Base-by-base conservation (phyloP, 176 grass and related monocot genomes). In the Neostapfia colusana region DNA sequence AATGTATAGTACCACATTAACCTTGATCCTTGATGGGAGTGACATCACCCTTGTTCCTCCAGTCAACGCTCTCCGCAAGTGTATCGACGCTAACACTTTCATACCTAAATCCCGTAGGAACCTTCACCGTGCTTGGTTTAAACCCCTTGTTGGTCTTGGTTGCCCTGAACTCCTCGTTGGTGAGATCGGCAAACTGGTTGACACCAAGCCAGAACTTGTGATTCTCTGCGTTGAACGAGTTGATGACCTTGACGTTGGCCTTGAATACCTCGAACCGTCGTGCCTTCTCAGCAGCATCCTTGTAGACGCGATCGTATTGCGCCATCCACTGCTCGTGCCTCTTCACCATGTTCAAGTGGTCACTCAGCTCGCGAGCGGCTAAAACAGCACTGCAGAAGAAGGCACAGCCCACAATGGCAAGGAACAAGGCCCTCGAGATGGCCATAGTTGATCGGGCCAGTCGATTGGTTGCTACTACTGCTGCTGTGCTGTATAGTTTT, bases 81-180 rank as follows among this genome's bases (percentile, higher is more conserved):
- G 38, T 38, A n/a, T 63, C 3, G 1, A 79, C 2, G 25, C 25
- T 69, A 15, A 58, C 24, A 56, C 69, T 79, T 11, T 20, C 65
- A 0, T 69, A 79, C 38, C 11, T 79, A 8, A 79, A 79, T 41
- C 50, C 38, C 0, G 64, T 27, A 14, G 23, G 37, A 1, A 40
- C 11, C 23, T 66, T 67, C 46, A 56, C 5, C 2, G 10, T 0
- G 41, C 73, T 42, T 4, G 37, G 65, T 16, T 60, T 79, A 25
- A 69, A 70, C 17, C 77, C 77, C 57, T 63, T 76, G 41, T 76
- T 63, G 5, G 51, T 79, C 39, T 79, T 69, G 17, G 25, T n/a
- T 0, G 51, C 17, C 11, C 17, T 69, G 39, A 69, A 79, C 53
- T 79, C 77, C 0, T 41, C 38, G 3, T 23, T 58, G 37, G 65